Percentiles rank a stretch among this genome's conserved stretches.
These are phyloP conservation scores for Colletotrichum limetticola DNA, from an alignment of 2,329 filamentous ascomycete genomes.

Conservation along the genomic window DNA sequence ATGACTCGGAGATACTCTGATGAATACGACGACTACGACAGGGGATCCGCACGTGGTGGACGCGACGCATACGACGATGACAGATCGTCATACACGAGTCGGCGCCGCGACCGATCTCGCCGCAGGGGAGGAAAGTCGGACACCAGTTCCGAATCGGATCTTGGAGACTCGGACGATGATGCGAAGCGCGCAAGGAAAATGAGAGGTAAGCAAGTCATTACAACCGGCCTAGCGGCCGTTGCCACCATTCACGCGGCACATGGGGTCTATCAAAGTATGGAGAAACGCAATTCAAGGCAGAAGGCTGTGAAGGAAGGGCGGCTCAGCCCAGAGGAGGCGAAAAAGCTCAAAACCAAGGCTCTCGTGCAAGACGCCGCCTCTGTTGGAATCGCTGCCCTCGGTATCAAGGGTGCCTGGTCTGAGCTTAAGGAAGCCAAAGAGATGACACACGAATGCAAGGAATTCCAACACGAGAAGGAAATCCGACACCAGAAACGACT, in stretches of 20 bases:
- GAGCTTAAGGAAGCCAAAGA: slow-evolving; percentile 68
- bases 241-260: slow-evolving; percentile 71
- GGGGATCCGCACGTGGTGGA: slow-evolving; percentile 51
- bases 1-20: slow-evolving; percentile 52
- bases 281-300: slow-evolving; percentile 63
- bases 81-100: slow-evolving; percentile 52
- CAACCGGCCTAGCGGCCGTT: slow-evolving; percentile 65
- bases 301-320: slow-evolving; percentile 65
- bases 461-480: slow-evolving; percentile 61
- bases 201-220: slow-evolving; percentile 71
- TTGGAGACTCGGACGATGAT: slow-evolving; percentile 69
- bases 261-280: slow-evolving; percentile 68
- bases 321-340: slow-evolving; percentile 61
- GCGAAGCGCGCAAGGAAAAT: slow-evolving; percentile 65
- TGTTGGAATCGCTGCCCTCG: slow-evolving; percentile 66
- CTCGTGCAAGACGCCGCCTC: slow-evolving; percentile 69
- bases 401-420: slow-evolving; percentile 65
- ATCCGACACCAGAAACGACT: slow-evolving; percentile 60
- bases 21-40: slow-evolving; percentile 57
- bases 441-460: slow-evolving; percentile 57
- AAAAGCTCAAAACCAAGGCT: slow-evolving; percentile 67
- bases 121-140: slow-evolving; percentile 53
- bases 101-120: slow-evolving; percentile 48
- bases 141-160: slow-evolving; percentile 63
- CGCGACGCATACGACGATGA: slow-evolving; percentile 58